Percentiles rank a stretch among this genome's conserved stretches.
Evolutionary conservation across 129 eudicot genomes (phyloP).

Genomic region (Dittrichia graveolens): DNA sequence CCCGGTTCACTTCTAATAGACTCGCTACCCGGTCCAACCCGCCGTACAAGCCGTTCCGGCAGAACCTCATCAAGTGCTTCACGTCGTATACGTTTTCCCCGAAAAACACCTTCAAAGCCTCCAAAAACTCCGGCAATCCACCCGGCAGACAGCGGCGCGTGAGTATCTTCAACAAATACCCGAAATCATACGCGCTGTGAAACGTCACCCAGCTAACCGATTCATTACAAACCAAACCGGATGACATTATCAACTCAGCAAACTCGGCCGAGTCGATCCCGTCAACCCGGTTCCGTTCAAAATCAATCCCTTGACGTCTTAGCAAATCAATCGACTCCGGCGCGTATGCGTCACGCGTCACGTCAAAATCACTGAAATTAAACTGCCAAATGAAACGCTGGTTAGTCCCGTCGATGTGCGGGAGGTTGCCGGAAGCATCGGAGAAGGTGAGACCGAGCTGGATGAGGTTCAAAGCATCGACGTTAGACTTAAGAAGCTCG

Average conservation of each 20-base stretch:
- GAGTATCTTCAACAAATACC: conserved; percentile 66
- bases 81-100: conserved; percentile 68
- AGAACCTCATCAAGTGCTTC: conserved; percentile 65
- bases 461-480: conserved; percentile 65
- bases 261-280: conserved; percentile 68
- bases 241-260: conserved; percentile 75
- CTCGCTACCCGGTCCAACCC: conserved; percentile 77
- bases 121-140: conserved; percentile 49
- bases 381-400: conserved; percentile 68
- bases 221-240: conserved; percentile 68
- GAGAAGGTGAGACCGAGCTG: conserved; percentile 76
- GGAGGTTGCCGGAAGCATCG: conserved; percentile 70
- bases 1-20: conserved; percentile 63
- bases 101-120: conserved; percentile 47
- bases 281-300: conserved; percentile 45
- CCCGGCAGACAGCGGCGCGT: conserved; percentile 68
- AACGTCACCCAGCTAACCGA: conserved; percentile 87
- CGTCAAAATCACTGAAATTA: conserved; percentile 69
- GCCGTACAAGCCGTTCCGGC: conserved; percentile 54
- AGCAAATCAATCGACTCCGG: conserved; percentile 66
- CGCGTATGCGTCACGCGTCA: conserved; percentile 63
- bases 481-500: conserved; percentile 62
- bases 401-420: conserved; percentile 41
- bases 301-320: conserved; percentile 66
- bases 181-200: conserved; percentile 89